Evolutionary conservation across 2,329 filamentous ascomycete genomes (phyloP), one percentile per base, ranked within the genome.

Genomic region (Nemania sp.): DNA sequence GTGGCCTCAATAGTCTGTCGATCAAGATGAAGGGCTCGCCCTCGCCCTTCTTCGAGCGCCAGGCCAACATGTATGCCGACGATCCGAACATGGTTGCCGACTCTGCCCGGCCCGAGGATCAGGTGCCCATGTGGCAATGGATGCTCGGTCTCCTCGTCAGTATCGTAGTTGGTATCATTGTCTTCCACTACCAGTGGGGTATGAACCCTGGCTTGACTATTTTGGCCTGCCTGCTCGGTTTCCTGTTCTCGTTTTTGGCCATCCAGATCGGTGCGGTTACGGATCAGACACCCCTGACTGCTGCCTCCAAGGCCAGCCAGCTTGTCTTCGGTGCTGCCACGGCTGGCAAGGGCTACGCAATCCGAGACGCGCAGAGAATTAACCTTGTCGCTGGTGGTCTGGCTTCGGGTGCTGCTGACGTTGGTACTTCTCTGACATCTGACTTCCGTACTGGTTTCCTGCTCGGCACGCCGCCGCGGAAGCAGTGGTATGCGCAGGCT

Each of bases 381-480:
- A 89, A 89, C 73, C 70, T 88, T 24, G 77, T 86, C 26, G 84
- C 84, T 36, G 85, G 85, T 59, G 75, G 75, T 63, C 74, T 83
- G 34, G 80, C 80, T 6, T 78, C 78, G 0, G 80, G 80, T 51
- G 78, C 77, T n/a, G 80, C 81, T 3, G 77, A 80, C 14, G 78
- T 82, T 6, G 72, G 80, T 39, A 77, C 73, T 31, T 73, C 78
- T 46, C 72, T 88, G 14, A 79, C 82, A 30, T 77, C 77, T 50
- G 86, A 89, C 64, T 88, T 88, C 78, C 79, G 84, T 28, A 83
- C 84, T 34, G 86, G 85, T 4, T 88, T 86, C 75, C 75, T 89
- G 4, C 79, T 89, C 49, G 75, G 80, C 57, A 88, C 85, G 0
- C 79, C 85, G 0, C 85, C 86, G 0, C 77, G 80, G 55, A 78